A percentile compares a stretch with the other conserved stretches of the same genome.
Evolutionary conservation across 139 green algal species (phyloP).

Genomic region (Micractinium conductrix): DNA sequence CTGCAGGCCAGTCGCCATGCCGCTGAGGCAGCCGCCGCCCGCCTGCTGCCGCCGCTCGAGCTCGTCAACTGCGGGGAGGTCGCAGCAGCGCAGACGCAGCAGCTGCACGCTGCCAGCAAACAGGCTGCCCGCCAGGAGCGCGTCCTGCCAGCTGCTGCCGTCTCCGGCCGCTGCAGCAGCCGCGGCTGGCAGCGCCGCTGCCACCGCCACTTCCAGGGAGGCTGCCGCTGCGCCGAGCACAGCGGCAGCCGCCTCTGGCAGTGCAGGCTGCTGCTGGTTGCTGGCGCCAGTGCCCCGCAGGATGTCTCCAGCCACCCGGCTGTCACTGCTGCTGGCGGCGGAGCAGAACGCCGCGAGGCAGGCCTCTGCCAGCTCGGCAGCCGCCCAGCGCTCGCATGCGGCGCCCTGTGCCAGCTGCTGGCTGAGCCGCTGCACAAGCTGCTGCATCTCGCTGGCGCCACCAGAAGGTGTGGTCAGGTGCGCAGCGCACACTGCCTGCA

Average conservation of each 20-base stretch:
- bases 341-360: background rate
- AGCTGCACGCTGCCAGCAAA: background rate
- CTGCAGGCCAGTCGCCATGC: background rate
- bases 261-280: background rate
- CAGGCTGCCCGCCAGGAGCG: background rate
- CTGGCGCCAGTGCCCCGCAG: background rate
- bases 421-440: background rate
- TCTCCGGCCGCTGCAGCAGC: background rate
- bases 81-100: slow-evolving; percentile 29
- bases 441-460: background rate
- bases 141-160: background rate
- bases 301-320: background rate
- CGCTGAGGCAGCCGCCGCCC: background rate
- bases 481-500: slow-evolving; percentile 14
- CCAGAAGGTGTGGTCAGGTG: background rate
- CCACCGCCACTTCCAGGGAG: background rate
- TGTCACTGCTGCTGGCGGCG: background rate
- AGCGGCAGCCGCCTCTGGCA: background rate
- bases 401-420: background rate
- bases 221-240: no score
- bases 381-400: background rate
- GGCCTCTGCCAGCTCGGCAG: background rate
- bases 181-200: background rate
- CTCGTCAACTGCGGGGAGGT: background rate
- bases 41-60: background rate